These are phyloP conservation scores for Leishmania gerbilli DNA, from an alignment of 208 protist genomes.

Conservation along the genomic window DNA sequence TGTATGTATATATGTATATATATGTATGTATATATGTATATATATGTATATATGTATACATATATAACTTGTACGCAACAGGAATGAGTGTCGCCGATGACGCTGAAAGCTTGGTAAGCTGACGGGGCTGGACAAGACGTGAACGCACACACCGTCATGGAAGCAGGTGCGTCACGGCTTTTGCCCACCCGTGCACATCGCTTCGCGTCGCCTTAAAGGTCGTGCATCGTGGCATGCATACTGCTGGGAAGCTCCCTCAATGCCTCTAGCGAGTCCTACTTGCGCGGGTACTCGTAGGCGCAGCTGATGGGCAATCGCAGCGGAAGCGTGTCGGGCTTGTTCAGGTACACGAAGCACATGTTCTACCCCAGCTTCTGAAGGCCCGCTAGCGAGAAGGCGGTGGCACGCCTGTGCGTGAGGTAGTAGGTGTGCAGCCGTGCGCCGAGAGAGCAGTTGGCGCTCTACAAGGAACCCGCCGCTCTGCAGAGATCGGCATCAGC, in stretches of 20 bases:
- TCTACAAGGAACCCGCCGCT: constrained; percentile 38
- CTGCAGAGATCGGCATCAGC: constrained; percentile 27
- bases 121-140: neutral
- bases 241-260: constrained; percentile 27
- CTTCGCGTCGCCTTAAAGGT: constrained; percentile 31
- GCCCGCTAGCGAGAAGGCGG: constrained; percentile 27
- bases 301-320: constrained; percentile 68
- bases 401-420: constrained; percentile 31
- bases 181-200: constrained; percentile 1
- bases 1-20: no score
- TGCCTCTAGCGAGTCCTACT: constrained; percentile 36
- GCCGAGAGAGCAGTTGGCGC: constrained; percentile 57
- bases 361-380: constrained; percentile 47
- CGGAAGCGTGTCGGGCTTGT: constrained; percentile 65
- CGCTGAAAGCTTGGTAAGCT: no score
- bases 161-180: neutral
- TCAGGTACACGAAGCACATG: constrained; percentile 67
- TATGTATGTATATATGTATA: no score
- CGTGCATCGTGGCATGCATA: constrained; percentile 61
- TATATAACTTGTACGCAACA: no score
- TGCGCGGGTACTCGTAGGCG: constrained; percentile 56
- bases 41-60: no score
- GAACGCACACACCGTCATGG: neutral
- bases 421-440: constrained; percentile 52
- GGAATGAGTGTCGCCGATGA: no score